Conservation (phyloP, 306 rosid genomes). For the Cicer pinnatifidum region DNA sequence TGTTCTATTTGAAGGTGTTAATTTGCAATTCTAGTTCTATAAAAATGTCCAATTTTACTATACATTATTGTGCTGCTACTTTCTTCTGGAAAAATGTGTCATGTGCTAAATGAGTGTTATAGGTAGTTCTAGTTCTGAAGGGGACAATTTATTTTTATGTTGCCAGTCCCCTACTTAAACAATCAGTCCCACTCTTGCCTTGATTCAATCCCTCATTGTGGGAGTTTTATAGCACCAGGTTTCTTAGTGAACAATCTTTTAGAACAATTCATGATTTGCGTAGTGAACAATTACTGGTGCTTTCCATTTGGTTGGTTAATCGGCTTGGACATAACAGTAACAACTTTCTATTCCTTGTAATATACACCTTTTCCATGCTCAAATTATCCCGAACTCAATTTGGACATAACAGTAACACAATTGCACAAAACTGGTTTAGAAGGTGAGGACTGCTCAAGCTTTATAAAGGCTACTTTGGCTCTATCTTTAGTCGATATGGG, state of each 20-base stretch:
- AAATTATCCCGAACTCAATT: too few species aligned
- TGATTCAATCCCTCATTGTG: background rate
- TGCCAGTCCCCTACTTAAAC: background rate
- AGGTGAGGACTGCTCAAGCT: too few species aligned
- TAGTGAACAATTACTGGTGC: background rate
- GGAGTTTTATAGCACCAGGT: background rate
- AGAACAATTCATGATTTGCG: conserved; percentile 4
- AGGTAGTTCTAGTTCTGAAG: conserved; percentile 5
- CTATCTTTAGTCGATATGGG: too few species aligned
- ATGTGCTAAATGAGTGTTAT: background rate
- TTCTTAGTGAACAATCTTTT: background rate
- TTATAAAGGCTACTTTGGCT: too few species aligned
- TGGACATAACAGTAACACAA: too few species aligned
- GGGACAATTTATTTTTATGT: background rate
- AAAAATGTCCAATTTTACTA: background rate
- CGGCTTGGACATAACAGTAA: too few species aligned
- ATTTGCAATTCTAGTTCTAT: background rate
- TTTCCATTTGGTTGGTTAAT: background rate
- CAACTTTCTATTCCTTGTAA: too few species aligned
- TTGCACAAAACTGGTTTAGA: too few species aligned
- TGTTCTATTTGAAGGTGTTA: conserved; percentile 4
- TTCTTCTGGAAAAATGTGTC: conserved; percentile 7
- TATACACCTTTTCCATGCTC: too few species aligned
- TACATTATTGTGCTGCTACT: background rate
- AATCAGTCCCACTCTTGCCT: background rate